Percentiles rank a stretch among this genome's conserved stretches.
Conservation (phyloP, 352 stramenopile genomes). For the Phytophthora podocarpi region DNA sequence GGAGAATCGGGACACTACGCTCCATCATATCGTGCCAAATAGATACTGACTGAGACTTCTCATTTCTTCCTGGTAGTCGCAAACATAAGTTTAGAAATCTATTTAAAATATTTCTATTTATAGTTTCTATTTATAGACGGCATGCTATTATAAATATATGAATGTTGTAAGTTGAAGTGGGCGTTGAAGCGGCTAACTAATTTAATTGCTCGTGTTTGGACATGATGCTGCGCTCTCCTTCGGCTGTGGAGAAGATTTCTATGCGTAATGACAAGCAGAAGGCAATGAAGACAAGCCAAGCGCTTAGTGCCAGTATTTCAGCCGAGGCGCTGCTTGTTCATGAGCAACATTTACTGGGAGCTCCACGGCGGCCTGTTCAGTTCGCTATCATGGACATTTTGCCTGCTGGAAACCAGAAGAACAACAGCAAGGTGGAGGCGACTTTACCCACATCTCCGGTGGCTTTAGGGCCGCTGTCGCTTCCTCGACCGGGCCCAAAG, state of each 20-base stretch:
- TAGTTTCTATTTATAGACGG: no score
- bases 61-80: neutral
- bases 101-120: no score
- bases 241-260: neutral
- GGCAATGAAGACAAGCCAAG: slow-evolving; percentile 15
- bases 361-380: slow-evolving; percentile 2
- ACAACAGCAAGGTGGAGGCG: slow-evolving; percentile 1
- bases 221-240: slow-evolving; percentile 2
- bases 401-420: slow-evolving; percentile 13
- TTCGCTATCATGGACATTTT: slow-evolving; percentile 47
- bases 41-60: slow-evolving; percentile 1
- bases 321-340: slow-evolving; percentile 26
- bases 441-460: neutral
- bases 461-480: slow-evolving; percentile 16
- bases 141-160: no score
- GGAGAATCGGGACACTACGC: neutral
- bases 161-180: no score
- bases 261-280: slow-evolving; percentile 12
- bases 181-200: no score
- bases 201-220: no score
- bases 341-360: neutral
- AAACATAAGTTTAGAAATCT: no score
- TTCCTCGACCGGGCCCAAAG: slow-evolving; percentile 18
- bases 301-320: slow-evolving; percentile 46
- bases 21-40: slow-evolving; percentile 2